These are phyloP conservation scores for Pueraria montana DNA, from an alignment of 306 rosid species.

Conservation along the genomic window DNA sequence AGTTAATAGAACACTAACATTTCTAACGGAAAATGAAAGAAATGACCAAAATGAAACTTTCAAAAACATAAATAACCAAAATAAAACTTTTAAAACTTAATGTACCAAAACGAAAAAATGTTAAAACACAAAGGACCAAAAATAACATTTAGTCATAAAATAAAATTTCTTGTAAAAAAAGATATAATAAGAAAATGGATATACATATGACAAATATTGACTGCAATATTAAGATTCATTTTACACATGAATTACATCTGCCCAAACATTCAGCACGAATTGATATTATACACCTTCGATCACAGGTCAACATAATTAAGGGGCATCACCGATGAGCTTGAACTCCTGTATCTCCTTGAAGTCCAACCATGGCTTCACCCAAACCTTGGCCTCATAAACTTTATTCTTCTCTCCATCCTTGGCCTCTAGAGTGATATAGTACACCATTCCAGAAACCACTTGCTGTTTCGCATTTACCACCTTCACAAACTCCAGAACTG, in stretches of 20 bases:
- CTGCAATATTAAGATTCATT: no score
- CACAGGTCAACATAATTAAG: no score
- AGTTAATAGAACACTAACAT: no score
- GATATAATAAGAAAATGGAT: no score
- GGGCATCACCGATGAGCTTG: slow-evolving; percentile 38
- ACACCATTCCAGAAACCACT: slow-evolving; percentile 64
- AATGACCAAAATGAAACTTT: no score
- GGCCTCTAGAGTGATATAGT: slow-evolving; percentile 63
- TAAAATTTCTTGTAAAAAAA: no score
- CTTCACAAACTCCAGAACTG: slow-evolving; percentile 59
- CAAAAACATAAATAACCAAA: no score
- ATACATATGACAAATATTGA: background rate
- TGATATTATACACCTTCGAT: background rate
- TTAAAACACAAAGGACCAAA: no score
- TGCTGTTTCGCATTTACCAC: slow-evolving; percentile 64
- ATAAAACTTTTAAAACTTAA: no score
- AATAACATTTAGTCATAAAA: no score
- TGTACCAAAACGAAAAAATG: no score
- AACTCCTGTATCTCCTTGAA: slow-evolving; percentile 67
- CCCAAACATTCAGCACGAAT: background rate
- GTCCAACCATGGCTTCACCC: slow-evolving; percentile 77
- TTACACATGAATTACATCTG: background rate
- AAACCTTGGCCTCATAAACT: slow-evolving; percentile 64
- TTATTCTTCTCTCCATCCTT: slow-evolving; percentile 60
- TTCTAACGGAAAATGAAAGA: no score